These are phyloP conservation scores for Citrus cavaleriei DNA, from an alignment of 345 rosid species.

Conservation along the genomic window DNA sequence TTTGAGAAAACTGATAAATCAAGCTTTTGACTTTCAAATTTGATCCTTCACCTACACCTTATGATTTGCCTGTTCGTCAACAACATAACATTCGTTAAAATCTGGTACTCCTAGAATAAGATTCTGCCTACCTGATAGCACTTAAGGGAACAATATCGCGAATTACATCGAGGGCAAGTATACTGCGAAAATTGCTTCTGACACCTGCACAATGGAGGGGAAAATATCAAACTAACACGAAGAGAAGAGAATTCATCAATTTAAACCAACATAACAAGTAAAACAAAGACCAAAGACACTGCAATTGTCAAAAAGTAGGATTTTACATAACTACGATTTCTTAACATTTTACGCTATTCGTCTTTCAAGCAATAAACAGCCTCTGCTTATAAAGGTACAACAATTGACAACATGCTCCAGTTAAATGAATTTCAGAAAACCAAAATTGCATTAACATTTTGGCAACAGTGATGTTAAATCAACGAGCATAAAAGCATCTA, in stretches of 20 bases:
- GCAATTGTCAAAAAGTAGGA: background rate
- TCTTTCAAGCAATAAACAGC: background rate
- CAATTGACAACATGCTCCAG: background rate
- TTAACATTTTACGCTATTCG: background rate
- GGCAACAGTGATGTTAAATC: background rate
- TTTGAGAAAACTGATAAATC: background rate
- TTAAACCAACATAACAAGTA: background rate
- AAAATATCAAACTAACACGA: background rate
- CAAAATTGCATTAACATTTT: background rate
- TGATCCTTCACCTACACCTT: background rate
- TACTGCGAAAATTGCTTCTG: constrained; percentile 91
- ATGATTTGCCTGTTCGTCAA: background rate
- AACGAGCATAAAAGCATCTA: background rate
- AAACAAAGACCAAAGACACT: background rate
- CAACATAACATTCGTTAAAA: background rate
- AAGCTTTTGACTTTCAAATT: background rate
- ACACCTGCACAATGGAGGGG: constrained; percentile 33
- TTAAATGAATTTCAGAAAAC: background rate
- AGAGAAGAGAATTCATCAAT: background rate
- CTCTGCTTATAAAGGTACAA: background rate
- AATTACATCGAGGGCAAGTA: constrained; percentile 93
- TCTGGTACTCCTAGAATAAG: background rate
- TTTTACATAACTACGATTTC: background rate
- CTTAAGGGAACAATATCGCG: constrained; percentile 75
- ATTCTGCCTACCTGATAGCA: constrained; percentile 55